Base-by-base conservation (phyloP, 768 basidiomycete genomes). In the Agaricus sinodeliciosus region DNA sequence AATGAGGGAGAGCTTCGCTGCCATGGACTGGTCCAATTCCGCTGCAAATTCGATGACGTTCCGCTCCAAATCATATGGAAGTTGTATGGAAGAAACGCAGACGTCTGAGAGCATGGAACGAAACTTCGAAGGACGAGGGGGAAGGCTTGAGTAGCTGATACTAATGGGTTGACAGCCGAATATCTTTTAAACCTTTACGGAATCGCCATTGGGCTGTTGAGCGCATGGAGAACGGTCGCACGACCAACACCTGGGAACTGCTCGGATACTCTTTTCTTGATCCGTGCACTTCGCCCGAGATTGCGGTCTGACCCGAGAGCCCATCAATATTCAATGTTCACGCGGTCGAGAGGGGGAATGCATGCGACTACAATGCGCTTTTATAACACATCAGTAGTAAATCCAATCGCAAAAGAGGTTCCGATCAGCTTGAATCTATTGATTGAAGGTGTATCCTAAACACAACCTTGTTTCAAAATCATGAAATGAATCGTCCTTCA, bases 51-150 rank as follows among this genome's bases (percentile, higher is more conserved):
- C 52, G 3, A 54, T 46, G 9, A 54, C 42, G 3, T 27, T 42
- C 28, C 52, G 39, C 25, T 54, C 52, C 8, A 54, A 22, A 26
- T 54, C 52, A 48, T 54, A 54, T 3, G 52, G 52, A 9, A 54
- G 46, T 8, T 48, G 52, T 3, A 31, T 26, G 16, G 40, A 37
- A 15, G 45, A 15, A 25, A 44, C 25, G 8, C 19, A 16, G 28
- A 18, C 12, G 25, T 19, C 15, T 19, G 45, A 0, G n/a, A 25
- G 26, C 45, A 48, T 47, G 19, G 22, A 36, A 18, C 12, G 9
- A 18, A 15, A 36, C 11, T 37, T 31, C 48, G 39, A 28, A 37
- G 40, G 48, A 41, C 26, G 37, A 27, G 37, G 13, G 37, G 11
- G 27, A 19, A 9, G 15, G 26, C 15, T 25, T 26, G 18, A 19